phyloP scores from a whole-genome alignment of 148 eudicot species.

The Agrostemma githago region DNA sequence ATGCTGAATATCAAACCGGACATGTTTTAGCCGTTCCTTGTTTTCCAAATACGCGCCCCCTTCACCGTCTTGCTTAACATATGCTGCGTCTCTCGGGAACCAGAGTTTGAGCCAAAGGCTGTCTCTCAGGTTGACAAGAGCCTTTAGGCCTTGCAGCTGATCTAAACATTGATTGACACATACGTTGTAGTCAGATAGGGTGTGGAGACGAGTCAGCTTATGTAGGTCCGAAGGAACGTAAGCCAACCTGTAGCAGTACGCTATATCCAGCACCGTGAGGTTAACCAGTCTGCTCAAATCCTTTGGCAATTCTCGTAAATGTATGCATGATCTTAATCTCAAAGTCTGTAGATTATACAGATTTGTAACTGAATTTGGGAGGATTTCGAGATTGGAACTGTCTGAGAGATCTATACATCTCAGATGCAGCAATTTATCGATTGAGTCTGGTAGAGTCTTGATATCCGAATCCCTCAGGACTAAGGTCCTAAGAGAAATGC shows the following conservation, averaged over 20 bases:
- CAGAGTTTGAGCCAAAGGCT: conserved; percentile 1
- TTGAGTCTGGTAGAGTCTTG: background rate
- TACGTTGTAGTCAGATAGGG: conserved; percentile 11
- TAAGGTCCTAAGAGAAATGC: conserved; percentile 14
- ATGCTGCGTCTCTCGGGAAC: background rate
- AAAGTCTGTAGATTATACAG: conserved; percentile 19
- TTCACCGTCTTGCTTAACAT: conserved; percentile 6
- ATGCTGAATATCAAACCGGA: conserved; percentile 4
- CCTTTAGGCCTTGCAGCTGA: conserved; percentile 20
- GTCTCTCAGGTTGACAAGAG: conserved; percentile 13
- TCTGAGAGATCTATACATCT: conserved; percentile 24
- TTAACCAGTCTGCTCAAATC: conserved; percentile 18
- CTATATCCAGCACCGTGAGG: conserved; percentile 18
- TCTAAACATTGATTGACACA: background rate
- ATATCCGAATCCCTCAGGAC: conserved; percentile 12
- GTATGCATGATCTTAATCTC: conserved; percentile 7
- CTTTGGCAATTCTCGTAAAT: conserved; percentile 11
- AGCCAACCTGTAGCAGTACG: background rate
- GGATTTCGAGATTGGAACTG: conserved; percentile 8
- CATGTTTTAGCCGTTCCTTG: conserved; percentile 12
- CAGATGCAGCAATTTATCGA: conserved; percentile 19
- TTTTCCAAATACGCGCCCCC: conserved; percentile 7
- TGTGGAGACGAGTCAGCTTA: conserved; percentile 15
- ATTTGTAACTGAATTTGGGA: conserved; percentile 17
- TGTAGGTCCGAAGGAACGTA: conserved; percentile 14